These are phyloP conservation scores for Penicillium sp. DNA, from an alignment of 2,329 filamentous ascomycete genomes.

Conservation along the genomic window DNA sequence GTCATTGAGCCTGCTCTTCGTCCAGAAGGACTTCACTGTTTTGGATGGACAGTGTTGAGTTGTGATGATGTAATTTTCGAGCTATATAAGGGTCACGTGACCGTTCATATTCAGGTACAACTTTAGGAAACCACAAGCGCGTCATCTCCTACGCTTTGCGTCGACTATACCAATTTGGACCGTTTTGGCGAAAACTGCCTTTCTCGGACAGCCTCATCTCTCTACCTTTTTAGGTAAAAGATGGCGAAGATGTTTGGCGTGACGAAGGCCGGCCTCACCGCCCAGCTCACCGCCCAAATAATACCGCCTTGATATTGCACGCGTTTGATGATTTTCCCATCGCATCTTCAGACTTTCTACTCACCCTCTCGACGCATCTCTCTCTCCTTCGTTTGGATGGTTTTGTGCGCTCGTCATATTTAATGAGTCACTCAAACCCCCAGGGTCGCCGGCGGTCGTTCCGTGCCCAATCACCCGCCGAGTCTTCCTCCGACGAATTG, in stretches of 20 bases:
- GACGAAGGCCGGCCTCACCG: background rate
- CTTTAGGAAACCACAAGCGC: no score
- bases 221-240: background rate
- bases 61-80: conserved; percentile 1
- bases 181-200: no score
- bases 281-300: conserved; percentile 3
- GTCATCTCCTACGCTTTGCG: no score
- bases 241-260: background rate
- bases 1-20: conserved; percentile 16
- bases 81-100: background rate
- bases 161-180: no score
- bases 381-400: conserved; percentile 3
- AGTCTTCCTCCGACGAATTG: conserved; percentile 45
- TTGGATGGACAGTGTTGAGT: background rate
- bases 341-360: background rate
- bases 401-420: background rate
- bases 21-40: background rate
- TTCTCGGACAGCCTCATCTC: no score
- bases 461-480: conserved; percentile 27
- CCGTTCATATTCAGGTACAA: conserved; percentile 6
- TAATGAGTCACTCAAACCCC: conserved; percentile 28
- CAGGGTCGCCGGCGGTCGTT: conserved; percentile 37
- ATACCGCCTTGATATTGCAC: background rate
- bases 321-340: conserved; percentile 7
- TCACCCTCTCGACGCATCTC: conserved; percentile 7